Conservation (phyloP, 2,329 filamentous ascomycete genomes). For the Parasarocladium wereldwijsianum region DNA sequence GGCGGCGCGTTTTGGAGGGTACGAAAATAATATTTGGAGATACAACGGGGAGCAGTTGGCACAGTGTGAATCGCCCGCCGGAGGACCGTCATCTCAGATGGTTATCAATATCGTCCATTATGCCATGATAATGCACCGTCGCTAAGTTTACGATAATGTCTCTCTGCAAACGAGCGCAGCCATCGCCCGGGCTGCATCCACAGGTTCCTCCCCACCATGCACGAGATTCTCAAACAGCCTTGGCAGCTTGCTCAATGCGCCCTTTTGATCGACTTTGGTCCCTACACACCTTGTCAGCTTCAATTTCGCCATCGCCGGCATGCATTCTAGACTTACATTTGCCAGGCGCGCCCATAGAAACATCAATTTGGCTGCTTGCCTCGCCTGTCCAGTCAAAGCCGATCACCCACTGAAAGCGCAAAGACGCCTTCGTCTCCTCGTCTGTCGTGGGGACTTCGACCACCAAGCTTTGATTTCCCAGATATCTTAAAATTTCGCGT, state of each 20-base stretch:
- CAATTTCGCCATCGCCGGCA: background rate
- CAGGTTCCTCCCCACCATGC: slow-evolving; percentile 36
- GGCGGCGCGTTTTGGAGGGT: too few relatives aligned
- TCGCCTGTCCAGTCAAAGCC: slow-evolving; percentile 62
- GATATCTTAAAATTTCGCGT: slow-evolving; percentile 32
- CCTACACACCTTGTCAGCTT: slow-evolving; percentile 25
- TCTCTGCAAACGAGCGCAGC: slow-evolving; percentile 44
- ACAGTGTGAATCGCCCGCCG: too few relatives aligned
- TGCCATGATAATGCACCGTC: too few relatives aligned
- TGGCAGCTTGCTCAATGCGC: slow-evolving; percentile 42
- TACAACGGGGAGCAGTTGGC: too few relatives aligned
- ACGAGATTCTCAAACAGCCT: slow-evolving; percentile 46
- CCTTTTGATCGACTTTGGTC: slow-evolving; percentile 41
- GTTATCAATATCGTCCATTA: too few relatives aligned
- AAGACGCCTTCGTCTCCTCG: slow-evolving; percentile 17
- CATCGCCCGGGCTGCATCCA: slow-evolving; percentile 41
- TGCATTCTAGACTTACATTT: slow-evolving; percentile 39
- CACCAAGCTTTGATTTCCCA: slow-evolving; percentile 36
- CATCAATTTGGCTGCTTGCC: slow-evolving; percentile 41
- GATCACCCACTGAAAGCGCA: slow-evolving; percentile 48
- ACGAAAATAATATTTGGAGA: too few relatives aligned
- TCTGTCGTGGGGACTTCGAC: slow-evolving; percentile 21
- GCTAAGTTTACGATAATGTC: too few relatives aligned
- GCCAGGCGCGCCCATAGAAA: slow-evolving; percentile 40
- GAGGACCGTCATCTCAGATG: too few relatives aligned